Conservation (phyloP, 2,329 filamentous ascomycete species). For the Nothophoma quercina region DNA sequence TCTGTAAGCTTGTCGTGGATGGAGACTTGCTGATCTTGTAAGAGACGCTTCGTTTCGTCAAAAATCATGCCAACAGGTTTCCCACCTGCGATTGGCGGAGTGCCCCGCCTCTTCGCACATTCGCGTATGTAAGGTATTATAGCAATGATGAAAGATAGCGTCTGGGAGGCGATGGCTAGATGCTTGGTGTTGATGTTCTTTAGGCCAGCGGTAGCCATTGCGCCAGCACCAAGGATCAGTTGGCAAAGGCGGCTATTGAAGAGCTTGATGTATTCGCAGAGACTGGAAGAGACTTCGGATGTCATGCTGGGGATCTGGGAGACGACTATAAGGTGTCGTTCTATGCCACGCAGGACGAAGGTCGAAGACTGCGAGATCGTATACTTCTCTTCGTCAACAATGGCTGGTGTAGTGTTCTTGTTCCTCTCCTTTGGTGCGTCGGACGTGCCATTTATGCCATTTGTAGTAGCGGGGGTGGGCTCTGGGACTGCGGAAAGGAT, state of each 20-base stretch:
- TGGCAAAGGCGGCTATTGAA: conserved; percentile 98
- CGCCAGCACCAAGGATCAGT: conserved; percentile 92
- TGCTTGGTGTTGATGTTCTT: conserved; percentile 94
- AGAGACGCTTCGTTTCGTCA: conserved; percentile 82
- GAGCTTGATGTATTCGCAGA: conserved; percentile 86
- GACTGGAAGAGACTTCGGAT: conserved; percentile 76
- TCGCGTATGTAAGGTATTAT: conserved; percentile 90
- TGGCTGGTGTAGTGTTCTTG: conserved; percentile 65
- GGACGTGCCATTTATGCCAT: conserved; percentile 40
- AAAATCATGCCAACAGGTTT: conserved; percentile 75
- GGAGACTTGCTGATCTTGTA: conserved; percentile 87
- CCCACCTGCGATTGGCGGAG: conserved; percentile 36
- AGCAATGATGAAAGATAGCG: conserved; percentile 84
- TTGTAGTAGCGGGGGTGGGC: conserved; percentile 22
- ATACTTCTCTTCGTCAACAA: conserved; percentile 84
- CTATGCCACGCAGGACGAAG: conserved; percentile 80
- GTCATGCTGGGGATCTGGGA: conserved; percentile 89
- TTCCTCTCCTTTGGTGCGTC: conserved; percentile 42
- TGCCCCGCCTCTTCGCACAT: conserved; percentile 79
- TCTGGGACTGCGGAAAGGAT: conserved; percentile 34
- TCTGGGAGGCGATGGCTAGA: conserved; percentile 88
- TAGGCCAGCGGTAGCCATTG: conserved; percentile 84
- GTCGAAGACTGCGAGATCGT: conserved; percentile 85
- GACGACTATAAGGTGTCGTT: conserved; percentile 82
- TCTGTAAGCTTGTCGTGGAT: conserved; percentile 94